Evolutionary conservation across 371 early-diverging fungal genomes (phyloP).

Genomic region (Actinomortierella wolfii): DNA sequence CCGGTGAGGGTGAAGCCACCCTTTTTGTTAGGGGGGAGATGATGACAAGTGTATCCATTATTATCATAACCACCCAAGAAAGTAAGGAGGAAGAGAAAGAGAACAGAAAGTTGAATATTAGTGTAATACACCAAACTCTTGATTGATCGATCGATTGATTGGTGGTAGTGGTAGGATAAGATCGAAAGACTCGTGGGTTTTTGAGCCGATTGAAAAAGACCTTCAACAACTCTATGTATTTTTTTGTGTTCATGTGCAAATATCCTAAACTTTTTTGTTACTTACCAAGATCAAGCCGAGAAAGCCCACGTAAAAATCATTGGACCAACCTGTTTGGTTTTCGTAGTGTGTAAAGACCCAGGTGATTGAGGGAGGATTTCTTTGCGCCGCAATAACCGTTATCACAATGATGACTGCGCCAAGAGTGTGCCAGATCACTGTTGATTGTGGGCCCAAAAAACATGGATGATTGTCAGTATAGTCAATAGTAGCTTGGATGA

Average conservation of each 20-base stretch:
- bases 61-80: not conserved
- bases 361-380: slow-evolving; percentile 10
- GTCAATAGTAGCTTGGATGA: no score
- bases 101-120: not conserved
- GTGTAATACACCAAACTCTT: no score
- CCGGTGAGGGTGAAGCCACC: slow-evolving; percentile 26
- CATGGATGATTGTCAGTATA: not conserved
- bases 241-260: not conserved
- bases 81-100: no score
- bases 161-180: no score
- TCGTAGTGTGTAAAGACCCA: slow-evolving; percentile 39
- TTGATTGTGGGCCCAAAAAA: not conserved
- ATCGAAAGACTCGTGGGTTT: no score
- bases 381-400: slow-evolving; percentile 12
- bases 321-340: slow-evolving; percentile 30
- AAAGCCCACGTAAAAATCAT: slow-evolving; percentile 11
- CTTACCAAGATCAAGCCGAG: slow-evolving; percentile 22
- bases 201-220: no score
- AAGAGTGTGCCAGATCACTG: slow-evolving; percentile 21
- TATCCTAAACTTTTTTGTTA: no score
- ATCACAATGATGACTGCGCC: slow-evolving; percentile 24
- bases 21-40: not conserved
- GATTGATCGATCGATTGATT: no score
- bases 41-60: not conserved
- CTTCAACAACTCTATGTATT: not conserved